phyloP scores from a whole-genome alignment of 148 eudicot genomes.

The Nepenthes mirabilis region DNA sequence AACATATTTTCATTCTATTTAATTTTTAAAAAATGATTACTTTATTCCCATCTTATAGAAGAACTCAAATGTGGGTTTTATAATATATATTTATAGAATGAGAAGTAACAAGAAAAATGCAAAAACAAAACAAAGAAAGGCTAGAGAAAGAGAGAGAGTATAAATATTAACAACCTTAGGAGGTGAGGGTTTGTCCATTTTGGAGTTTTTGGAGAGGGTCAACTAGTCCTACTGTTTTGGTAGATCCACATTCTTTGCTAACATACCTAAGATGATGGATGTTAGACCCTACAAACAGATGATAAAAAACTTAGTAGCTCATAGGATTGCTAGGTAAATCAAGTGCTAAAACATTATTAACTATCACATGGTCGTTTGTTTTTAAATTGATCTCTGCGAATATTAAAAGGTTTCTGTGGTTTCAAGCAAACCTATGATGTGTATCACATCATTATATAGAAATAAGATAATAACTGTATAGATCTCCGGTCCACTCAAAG shows the following conservation, averaged over 20 bases:
- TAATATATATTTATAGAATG: no score
- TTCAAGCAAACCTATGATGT: conserved; percentile 64
- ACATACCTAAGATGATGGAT: conserved; percentile 32
- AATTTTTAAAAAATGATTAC: no score
- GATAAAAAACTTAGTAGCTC: conserved; percentile 80
- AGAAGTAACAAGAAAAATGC: no score
- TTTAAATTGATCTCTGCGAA: conserved; percentile 56
- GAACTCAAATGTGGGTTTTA: no score
- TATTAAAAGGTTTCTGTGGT: conserved; percentile 92
- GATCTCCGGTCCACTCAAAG: no score
- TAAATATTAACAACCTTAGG: conserved; percentile 36
- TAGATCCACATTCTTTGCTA: no score
- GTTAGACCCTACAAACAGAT: conserved; percentile 81
- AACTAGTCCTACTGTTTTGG: no score
- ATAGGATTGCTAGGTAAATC: conserved; percentile 98
- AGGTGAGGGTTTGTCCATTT: conserved; percentile 64
- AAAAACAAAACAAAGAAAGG: not conserved
- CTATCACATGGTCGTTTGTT: conserved; percentile 12
- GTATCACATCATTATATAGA: conserved; percentile 11
- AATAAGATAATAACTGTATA: not conserved
- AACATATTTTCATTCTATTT: no score
- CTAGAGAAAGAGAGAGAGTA: not conserved
- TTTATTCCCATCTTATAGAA: no score
- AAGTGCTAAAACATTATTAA: conserved; percentile 60
- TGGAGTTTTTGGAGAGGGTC: conserved; percentile 7